Conservation (phyloP, 2,329 filamentous ascomycete genomes). For the Paradendryphiella salina region DNA sequence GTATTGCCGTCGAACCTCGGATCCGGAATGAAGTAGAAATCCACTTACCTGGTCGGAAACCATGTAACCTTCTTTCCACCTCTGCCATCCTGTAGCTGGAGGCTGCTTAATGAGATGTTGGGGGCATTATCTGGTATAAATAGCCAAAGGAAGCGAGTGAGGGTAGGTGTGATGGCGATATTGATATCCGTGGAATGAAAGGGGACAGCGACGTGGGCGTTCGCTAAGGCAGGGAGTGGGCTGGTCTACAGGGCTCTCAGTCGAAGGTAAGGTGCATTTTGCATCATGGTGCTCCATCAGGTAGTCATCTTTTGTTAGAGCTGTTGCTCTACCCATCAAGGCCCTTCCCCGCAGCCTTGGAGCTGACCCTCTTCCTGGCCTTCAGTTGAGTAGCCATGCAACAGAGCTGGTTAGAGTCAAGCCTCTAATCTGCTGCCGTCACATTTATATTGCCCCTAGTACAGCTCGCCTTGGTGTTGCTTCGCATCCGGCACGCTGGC, state of each 20-base stretch:
- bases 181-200: background rate
- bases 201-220: constrained; percentile 1
- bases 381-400: background rate
- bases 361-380: background rate
- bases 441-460: background rate
- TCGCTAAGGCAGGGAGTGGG: constrained; percentile 1
- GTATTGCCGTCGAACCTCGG: constrained; percentile 1
- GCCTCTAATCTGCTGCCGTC: background rate
- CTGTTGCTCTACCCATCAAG: background rate
- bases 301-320: background rate
- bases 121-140: background rate
- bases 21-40: background rate
- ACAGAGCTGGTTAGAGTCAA: background rate
- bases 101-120: background rate
- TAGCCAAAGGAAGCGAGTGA: background rate
- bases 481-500: background rate
- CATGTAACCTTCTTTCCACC: background rate
- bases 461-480: constrained; percentile 3
- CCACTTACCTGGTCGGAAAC: background rate
- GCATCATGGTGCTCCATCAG: background rate
- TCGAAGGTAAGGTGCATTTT: background rate
- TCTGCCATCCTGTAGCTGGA: constrained; percentile 3
- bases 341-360: background rate
- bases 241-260: background rate
- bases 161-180: background rate